Conservation (phyloP, 106 monocot genomes). For the Gastrodia elata region DNA sequence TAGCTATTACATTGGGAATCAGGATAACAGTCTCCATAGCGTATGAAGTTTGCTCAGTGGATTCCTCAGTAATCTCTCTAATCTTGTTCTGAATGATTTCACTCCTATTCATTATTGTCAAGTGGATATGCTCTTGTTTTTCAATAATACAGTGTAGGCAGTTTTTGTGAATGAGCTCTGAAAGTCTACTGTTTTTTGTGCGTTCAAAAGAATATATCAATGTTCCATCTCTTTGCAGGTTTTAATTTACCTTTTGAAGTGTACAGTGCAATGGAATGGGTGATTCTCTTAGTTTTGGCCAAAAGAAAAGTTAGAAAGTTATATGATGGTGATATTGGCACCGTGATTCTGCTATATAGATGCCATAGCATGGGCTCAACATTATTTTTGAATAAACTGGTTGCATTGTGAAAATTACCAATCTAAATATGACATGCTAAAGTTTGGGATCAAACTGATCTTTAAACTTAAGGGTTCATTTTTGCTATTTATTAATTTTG, state of each 20-base stretch:
- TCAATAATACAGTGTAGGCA: not conserved
- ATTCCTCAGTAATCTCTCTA: constrained; percentile 16
- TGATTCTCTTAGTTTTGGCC: constrained; percentile 15
- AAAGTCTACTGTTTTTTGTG: not conserved
- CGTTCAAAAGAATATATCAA: not conserved
- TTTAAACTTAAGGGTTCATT: not conserved
- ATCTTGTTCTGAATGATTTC: not conserved
- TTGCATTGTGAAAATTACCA: not conserved
- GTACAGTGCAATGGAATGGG: constrained; percentile 25
- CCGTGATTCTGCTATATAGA: not conserved
- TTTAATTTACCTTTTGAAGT: constrained; percentile 12
- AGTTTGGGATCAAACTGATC: not conserved
- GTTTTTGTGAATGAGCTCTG: not conserved
- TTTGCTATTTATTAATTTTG: not conserved
- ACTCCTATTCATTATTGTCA: not conserved
- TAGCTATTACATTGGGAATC: constrained; percentile 37
- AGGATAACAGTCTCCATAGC: constrained; percentile 52
- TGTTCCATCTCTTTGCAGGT: constrained; percentile 28
- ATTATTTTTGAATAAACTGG: not conserved
- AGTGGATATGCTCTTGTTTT: not conserved
- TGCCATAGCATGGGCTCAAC: not conserved
- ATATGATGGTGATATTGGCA: not conserved
- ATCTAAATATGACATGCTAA: not conserved
- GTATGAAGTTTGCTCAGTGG: constrained; percentile 41
- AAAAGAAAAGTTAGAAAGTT: not conserved